These are phyloP conservation scores for Apium graveolens DNA, from an alignment of 129 eudicot species.

Conservation along the genomic window DNA sequence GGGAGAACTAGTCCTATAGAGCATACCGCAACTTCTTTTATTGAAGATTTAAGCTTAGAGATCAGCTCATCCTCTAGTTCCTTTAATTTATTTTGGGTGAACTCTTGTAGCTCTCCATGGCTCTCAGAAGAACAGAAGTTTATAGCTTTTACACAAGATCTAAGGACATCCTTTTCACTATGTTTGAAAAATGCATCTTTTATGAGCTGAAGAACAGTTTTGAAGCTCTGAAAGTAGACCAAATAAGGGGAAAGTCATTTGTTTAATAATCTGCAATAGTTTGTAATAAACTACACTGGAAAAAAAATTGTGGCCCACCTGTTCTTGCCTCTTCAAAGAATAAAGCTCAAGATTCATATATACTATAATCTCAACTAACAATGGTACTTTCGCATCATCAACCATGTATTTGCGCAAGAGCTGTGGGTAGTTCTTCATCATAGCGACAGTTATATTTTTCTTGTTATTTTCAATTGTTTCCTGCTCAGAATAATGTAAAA, in stretches of 20 bases:
- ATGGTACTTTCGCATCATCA: conserved; percentile 82
- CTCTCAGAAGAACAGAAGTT: conserved; percentile 69
- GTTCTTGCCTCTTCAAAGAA: conserved; percentile 90
- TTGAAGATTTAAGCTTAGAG: conserved; percentile 61
- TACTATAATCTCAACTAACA: conserved; percentile 59
- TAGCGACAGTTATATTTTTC: conserved; percentile 58
- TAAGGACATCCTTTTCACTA: conserved; percentile 85
- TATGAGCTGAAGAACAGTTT: conserved; percentile 57
- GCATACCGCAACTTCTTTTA: conserved; percentile 77
- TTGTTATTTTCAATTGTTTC: conserved; percentile 57
- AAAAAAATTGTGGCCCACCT: conserved; percentile 35
- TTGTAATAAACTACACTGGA: background rate
- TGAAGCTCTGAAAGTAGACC: conserved; percentile 48
- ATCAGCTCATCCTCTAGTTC: conserved; percentile 82
- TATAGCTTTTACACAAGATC: conserved; percentile 82
- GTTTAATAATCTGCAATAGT: background rate
- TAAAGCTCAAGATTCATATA: conserved; percentile 87
- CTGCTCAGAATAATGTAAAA: conserved; percentile 26
- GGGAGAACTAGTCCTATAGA: conserved; percentile 3
- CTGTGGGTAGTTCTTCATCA: conserved; percentile 90
- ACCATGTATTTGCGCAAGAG: conserved; percentile 89
- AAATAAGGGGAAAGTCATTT: background rate
- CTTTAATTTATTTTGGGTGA: conserved; percentile 64
- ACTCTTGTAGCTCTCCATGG: conserved; percentile 83
- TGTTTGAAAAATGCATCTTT: conserved; percentile 91